phyloP scores from a whole-genome alignment of 805 yeast species.

The Saccharomycopsis schoenii region DNA sequence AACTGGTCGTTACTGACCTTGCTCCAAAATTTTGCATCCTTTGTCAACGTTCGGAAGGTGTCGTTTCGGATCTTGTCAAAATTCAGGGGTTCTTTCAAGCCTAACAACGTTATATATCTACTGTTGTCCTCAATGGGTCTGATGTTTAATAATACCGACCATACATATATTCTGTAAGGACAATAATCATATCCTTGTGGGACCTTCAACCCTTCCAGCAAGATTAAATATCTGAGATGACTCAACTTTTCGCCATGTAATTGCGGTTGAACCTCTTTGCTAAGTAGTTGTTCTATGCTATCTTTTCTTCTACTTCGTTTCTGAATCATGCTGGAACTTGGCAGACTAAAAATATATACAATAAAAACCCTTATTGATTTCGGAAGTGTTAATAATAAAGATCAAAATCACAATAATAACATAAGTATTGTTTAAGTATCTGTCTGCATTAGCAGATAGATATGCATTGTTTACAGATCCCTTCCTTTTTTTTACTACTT shows the following conservation, averaged over 20 bases:
- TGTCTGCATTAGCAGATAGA: not conserved
- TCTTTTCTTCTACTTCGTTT: constrained; percentile 38
- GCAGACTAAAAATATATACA: too few relatives aligned
- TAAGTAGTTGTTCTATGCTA: constrained; percentile 41
- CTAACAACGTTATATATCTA: not conserved
- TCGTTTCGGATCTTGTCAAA: constrained; percentile 74
- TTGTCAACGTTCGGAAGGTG: constrained; percentile 74
- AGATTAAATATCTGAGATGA: constrained; percentile 42
- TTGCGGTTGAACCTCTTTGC: constrained; percentile 29
- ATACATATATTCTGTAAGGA: constrained; percentile 49
- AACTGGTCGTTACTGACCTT: constrained; percentile 63
- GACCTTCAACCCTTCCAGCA: constrained; percentile 34
- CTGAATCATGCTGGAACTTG: not conserved
- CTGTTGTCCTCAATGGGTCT: constrained; percentile 34
- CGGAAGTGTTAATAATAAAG: too few relatives aligned
- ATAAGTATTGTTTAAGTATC: not conserved
- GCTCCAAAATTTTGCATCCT: constrained; percentile 53
- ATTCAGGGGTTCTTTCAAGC: constrained; percentile 42
- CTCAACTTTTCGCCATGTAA: constrained; percentile 39
- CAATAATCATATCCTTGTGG: constrained; percentile 18
- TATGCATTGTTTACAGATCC: not conserved
- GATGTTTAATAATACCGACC: constrained; percentile 67
- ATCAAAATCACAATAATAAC: too few relatives aligned
- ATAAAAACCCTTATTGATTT: too few relatives aligned
- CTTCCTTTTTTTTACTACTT: too few relatives aligned